Base-by-base conservation (phyloP, 1,284 basidiomycete genomes). In the Sanguinoderma infundibulare region DNA sequence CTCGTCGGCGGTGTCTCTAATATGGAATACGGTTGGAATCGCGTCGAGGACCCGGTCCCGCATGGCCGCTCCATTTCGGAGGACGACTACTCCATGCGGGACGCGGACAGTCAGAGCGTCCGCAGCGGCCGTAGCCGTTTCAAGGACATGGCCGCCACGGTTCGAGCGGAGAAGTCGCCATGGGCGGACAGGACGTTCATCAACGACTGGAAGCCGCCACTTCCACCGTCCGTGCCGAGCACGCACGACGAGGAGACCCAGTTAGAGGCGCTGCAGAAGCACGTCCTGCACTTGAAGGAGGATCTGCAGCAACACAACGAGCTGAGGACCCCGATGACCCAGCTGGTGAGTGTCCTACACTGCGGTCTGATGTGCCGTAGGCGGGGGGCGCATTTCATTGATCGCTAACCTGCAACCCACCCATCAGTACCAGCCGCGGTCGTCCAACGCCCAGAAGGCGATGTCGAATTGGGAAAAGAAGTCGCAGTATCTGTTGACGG, bases 21-120 rank as follows among this genome's bases (percentile, higher is more conserved):
- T 77, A 97, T 98, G 91, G 98, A 99, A 75, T 98, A 99, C 72
- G 97, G 97, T 10, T 99, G 97, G 97, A 96, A 90, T 72, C 87
- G 92, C 39, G 83, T 91, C 12, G 69, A 80, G 15, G 89, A 91
- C 57, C 75, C 81, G 17, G 69, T 81, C 35, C 73, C 77, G 40
- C 86, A 85, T 59, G 77, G 75, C 1, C 82, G 83, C 10, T 84
- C 87, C n/a, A 74, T 79, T 28, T 87, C 88, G 20, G 72, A 74
- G 61, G 86, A 90, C 58, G 80, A 81, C 53, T 86, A 85, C 59
- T 72, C 81, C 15, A 53, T 77, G n/a, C 79, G 79, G 38, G 83
- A 86, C 30, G 62, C 72, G 10, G 86, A 90, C 65, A 78, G 77
- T 44, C 74, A 81, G 12, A 90, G 93, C 72, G 79, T 82, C 5